These are phyloP conservation scores for Sicyos edulis DNA, from an alignment of 306 rosid genomes.

Conservation along the genomic window DNA sequence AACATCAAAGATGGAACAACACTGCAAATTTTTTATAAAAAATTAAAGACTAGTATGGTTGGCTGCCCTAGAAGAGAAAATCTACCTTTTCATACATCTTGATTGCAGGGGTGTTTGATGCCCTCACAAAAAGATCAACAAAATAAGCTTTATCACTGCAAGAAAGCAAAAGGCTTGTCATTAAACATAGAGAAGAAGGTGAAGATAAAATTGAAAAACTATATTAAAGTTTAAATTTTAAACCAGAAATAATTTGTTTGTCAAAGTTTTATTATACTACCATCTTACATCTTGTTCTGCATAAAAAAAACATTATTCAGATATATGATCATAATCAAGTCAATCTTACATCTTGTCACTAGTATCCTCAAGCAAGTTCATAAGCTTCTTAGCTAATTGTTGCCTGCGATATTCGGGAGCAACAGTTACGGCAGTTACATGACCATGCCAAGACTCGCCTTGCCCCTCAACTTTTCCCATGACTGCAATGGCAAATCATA, in stretches of 20 bases:
- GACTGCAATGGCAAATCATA: slow-evolving; percentile 40
- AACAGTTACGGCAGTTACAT: slow-evolving; percentile 91
- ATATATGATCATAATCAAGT: background rate
- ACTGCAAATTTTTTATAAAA: background rate
- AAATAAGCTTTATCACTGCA: slow-evolving; percentile 87
- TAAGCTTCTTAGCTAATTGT: slow-evolving; percentile 90
- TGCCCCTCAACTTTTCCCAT: slow-evolving; percentile 99
- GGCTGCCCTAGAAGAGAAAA: slow-evolving; percentile 14
- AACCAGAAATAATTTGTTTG: background rate
- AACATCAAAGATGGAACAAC: background rate
- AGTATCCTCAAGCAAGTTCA: slow-evolving; percentile 86
- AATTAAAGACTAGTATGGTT: background rate
- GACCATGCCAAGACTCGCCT: slow-evolving; percentile 99
- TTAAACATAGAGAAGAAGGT: background rate
- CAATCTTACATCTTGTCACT: slow-evolving; percentile 77
- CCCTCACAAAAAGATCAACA: slow-evolving; percentile 95
- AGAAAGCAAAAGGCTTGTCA: slow-evolving; percentile 3
- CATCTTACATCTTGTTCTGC: background rate
- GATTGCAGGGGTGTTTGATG: slow-evolving; percentile 94
- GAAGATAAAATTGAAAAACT: background rate
- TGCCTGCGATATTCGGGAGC: slow-evolving; percentile 92
- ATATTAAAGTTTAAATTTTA: background rate
- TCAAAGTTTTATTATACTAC: background rate
- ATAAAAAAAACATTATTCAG: background rate
- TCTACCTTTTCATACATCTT: slow-evolving; percentile 95